Conservation (phyloP, 192 early-diverging fungal species). For the Thoreauomyces humboldtii region DNA sequence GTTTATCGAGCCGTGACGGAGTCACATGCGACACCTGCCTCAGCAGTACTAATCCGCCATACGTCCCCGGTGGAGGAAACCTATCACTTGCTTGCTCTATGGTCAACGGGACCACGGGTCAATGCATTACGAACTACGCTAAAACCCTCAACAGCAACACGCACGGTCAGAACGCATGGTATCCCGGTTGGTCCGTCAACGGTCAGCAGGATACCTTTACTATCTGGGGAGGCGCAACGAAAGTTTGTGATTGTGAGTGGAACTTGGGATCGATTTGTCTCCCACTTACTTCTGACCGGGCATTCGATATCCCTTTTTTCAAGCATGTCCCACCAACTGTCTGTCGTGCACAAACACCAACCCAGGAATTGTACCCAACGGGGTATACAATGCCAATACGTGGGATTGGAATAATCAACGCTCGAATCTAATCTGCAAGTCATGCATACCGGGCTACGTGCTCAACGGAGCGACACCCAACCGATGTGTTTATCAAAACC, state of each 20-base stretch:
- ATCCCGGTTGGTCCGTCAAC: neutral
- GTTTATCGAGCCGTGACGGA: too few species aligned
- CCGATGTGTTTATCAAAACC: too few species aligned
- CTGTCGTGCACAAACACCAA: neutral
- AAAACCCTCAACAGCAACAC: too few species aligned
- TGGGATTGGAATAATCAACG: constrained; percentile 7
- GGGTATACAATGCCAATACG: neutral
- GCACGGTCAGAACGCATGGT: neutral
- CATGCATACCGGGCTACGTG: constrained; percentile 12
- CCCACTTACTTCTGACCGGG: neutral
- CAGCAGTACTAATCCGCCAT: too few species aligned
- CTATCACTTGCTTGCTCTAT: too few species aligned
- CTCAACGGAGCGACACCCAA: too few species aligned
- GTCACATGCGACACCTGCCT: too few species aligned
- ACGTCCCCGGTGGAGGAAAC: too few species aligned
- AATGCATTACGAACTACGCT: too few species aligned
- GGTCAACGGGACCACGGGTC: too few species aligned
- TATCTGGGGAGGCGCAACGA: neutral
- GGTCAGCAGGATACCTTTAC: too few species aligned
- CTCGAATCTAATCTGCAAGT: neutral
- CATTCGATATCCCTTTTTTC: neutral
- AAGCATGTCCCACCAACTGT: neutral
- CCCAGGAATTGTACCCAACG: neutral
- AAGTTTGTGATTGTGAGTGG: neutral
- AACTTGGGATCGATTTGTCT: constrained; percentile 18